Base-by-base conservation (phyloP, 208 protist genomes). In the Acanthamoeba lenticulata region DNA sequence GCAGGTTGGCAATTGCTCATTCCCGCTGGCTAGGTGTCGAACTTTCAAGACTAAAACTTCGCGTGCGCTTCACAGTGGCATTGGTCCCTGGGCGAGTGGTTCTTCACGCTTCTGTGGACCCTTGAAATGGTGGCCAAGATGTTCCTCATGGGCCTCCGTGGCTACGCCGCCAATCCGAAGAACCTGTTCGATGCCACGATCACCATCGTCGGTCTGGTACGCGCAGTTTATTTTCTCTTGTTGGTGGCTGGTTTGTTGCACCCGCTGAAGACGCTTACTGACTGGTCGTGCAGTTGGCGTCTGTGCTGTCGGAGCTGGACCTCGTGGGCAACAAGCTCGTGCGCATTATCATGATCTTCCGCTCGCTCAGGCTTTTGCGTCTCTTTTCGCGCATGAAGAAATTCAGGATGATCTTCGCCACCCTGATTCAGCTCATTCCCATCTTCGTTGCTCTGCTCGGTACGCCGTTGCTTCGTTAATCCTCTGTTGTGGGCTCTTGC, bases 301-400 rank as follows among this genome's bases (percentile, higher is more conserved):
- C 72, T 11, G 42, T 83, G 13, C 72, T 83, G 21, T 83, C 72
- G 7, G 72, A 83, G 38, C 72, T 83, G 38, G 11, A 83, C 40
- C 40, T 83, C 4, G 72, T 83, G 0, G 72, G 72, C 21, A 83
- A 29, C 72, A 83, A 83, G 72, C 72, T 83, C 6, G 72, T 83
- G 7, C 44, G 72, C 19, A 38, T 83, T 13, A 49, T 83, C 72
- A 83, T 83, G 72, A 83, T 83, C 42, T 49, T 83, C 72, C 72
- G 72, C 49, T 83, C 72, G 72, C 17, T 83, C 21, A 83, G 72
- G 72, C 72, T 83, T 19, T 9, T 83, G 44, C 72, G 72, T 83
- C 72, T 83, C 6, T 83, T 83, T 38, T 83, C 72, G 72, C 72
- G 72, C 29, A 83, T 83, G 72, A 83, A 83, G 72, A 83, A 83